phyloP scores from a whole-genome alignment of 2,329 filamentous ascomycete species.

The Ophiostoma australiae region DNA sequence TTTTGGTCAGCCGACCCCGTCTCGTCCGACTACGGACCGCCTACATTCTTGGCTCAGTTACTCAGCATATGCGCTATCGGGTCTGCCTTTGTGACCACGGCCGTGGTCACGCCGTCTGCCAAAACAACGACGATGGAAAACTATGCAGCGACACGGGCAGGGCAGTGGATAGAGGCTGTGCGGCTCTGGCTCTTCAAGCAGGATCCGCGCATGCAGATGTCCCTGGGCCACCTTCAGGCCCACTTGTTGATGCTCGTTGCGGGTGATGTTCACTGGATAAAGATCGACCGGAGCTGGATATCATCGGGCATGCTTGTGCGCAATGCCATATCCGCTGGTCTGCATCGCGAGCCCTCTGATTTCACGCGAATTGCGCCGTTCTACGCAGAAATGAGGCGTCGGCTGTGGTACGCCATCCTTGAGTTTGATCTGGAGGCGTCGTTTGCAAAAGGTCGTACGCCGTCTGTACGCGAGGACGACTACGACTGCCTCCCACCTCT shows the following conservation, averaged over 20 bases:
- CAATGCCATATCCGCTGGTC: constrained; percentile 10
- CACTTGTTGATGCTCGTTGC: constrained; percentile 9
- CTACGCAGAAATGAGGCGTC: constrained; percentile 12
- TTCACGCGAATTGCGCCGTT: constrained; percentile 7
- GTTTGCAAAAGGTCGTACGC: constrained; percentile 2
- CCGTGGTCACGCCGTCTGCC: neutral
- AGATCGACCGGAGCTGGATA: constrained; percentile 8
- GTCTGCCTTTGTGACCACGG: constrained; percentile 1
- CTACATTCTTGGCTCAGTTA: neutral
- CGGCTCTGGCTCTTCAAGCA: constrained; percentile 13
- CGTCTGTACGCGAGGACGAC: constrained; percentile 10
- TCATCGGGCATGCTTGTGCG: constrained; percentile 12
- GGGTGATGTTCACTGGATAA: constrained; percentile 12
- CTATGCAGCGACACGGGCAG: constrained; percentile 2
- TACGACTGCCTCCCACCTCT: neutral
- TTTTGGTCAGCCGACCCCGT: constrained; percentile 1
- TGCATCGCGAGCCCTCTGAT: constrained; percentile 5
- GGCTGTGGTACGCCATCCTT: constrained; percentile 7
- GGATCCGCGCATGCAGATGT: constrained; percentile 13
- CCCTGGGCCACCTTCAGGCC: neutral
- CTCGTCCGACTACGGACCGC: constrained; percentile 2
- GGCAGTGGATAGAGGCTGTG: constrained; percentile 7
- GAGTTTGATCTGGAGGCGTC: constrained; percentile 10
- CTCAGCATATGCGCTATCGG: constrained; percentile 10
- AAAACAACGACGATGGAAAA: constrained; percentile 1